Evolutionary conservation across 352 stramenopile genomes (phyloP).

Genomic region (Globisporangium parvum): DNA sequence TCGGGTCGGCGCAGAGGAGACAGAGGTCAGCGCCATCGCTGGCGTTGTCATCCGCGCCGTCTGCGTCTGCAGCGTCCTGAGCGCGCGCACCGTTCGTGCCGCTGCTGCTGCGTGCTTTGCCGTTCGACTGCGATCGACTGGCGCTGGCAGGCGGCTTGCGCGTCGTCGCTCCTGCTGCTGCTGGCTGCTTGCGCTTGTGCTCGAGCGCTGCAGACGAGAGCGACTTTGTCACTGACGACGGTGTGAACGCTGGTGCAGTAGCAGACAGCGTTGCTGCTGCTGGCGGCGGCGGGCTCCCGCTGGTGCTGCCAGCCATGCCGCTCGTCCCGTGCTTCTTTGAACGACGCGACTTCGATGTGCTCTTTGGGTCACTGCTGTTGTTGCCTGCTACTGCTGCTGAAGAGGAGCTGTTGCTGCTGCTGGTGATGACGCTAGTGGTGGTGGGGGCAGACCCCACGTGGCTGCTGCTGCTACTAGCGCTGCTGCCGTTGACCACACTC

Average conservation of each 20-base stretch:
- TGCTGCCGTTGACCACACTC: conserved; percentile 26
- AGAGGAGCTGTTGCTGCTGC: neutral
- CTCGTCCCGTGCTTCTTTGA: conserved; percentile 10
- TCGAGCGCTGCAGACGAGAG: conserved; percentile 9
- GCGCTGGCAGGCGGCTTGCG: neutral
- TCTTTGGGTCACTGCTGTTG: neutral
- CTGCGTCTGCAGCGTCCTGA: neutral
- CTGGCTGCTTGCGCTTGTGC: conserved; percentile 13
- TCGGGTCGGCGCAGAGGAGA: conserved; percentile 62
- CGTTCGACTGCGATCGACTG: neutral
- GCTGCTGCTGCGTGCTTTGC: neutral
- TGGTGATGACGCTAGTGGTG: conserved; percentile 20
- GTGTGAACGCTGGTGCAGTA: conserved; percentile 9
- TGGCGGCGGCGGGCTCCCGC: neutral
- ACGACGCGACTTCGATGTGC: neutral
- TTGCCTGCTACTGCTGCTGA: too few species aligned
- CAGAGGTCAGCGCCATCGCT: conserved; percentile 34
- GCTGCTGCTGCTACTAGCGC: conserved; percentile 18
- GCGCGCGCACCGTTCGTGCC: neutral
- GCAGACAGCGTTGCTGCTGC: conserved; percentile 6
- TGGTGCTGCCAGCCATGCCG: conserved; percentile 6
- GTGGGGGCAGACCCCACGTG: conserved; percentile 19
- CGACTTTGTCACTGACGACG: neutral
- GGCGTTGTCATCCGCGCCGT: conserved; percentile 19
- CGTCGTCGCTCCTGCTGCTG: too few species aligned